Conservation (phyloP, 176 grass and related monocot species). For the Sorghum bicolor region DNA sequence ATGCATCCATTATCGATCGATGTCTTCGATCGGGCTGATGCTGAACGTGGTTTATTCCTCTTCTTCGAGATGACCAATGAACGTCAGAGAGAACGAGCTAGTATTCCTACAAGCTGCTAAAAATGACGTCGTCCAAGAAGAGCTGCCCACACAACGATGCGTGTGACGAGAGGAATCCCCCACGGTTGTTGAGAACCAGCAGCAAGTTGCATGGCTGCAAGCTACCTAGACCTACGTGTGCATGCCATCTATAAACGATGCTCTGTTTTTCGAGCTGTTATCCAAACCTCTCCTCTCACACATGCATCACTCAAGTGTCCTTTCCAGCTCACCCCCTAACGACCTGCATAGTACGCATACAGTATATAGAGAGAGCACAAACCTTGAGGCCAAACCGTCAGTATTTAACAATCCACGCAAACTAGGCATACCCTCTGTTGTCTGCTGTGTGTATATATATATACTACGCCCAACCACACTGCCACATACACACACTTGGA, state of each 20-base stretch:
- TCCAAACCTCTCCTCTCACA: constrained; percentile 3
- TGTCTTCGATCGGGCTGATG: neutral
- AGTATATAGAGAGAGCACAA: constrained; percentile 6
- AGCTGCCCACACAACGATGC: constrained; percentile 23
- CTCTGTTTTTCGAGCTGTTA: neutral
- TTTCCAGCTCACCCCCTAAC: constrained; percentile 38
- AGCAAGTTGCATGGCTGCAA: neutral
- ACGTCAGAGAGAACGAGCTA: neutral
- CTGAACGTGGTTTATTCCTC: neutral
- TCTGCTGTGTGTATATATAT: neutral
- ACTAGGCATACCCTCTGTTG: neutral
- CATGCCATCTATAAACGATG: neutral
- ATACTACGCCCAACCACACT: neutral
- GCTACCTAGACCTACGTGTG: neutral
- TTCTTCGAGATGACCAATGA: neutral
- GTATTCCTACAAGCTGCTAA: too few species aligned
- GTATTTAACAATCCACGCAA: neutral
- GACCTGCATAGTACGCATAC: neutral
- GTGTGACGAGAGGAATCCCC: constrained; percentile 25
- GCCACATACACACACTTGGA: neutral
- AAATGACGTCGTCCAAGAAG: neutral
- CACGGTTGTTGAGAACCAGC: constrained; percentile 15
- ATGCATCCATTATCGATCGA: neutral
- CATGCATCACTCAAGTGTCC: neutral
- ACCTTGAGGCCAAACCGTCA: constrained; percentile 29